Evolutionary conservation across 2,329 filamentous ascomycete species (phyloP).

Genomic region (Pyrenophora tritici-repentis): DNA sequence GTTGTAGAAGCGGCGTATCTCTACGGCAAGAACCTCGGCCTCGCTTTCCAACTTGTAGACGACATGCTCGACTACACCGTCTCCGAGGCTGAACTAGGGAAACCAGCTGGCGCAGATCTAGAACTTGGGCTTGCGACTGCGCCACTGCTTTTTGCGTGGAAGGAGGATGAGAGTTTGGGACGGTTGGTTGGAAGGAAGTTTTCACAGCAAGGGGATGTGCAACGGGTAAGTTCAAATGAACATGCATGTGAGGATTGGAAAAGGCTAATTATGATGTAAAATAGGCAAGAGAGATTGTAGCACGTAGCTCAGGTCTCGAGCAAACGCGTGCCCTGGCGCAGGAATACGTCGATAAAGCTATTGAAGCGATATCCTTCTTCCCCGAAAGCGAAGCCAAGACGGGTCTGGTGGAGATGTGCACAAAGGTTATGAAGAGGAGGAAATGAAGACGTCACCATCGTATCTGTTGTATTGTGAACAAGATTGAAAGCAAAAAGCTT

Average conservation of each 20-base stretch:
- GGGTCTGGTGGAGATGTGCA: conserved; percentile 89
- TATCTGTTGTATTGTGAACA: background rate
- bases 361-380: conserved; percentile 80
- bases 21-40: conserved; percentile 90
- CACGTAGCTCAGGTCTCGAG: conserved; percentile 82
- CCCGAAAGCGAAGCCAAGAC: conserved; percentile 94
- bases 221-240: conserved; percentile 64
- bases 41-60: conserved; percentile 97
- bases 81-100: conserved; percentile 82
- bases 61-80: conserved; percentile 97
- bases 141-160: conserved; percentile 94
- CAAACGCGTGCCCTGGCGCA: conserved; percentile 89
- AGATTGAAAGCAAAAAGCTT: background rate
- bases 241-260: no score
- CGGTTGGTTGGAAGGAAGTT: conserved; percentile 92
- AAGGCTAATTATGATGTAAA: background rate
- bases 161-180: conserved; percentile 81
- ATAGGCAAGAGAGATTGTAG: conserved; percentile 85
- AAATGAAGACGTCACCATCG: conserved; percentile 61
- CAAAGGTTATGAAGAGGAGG: conserved; percentile 85
- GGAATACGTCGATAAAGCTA: conserved; percentile 87
- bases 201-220: conserved; percentile 78
- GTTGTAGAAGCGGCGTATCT: conserved; percentile 90
- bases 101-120: conserved; percentile 91
- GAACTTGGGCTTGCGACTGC: conserved; percentile 93